Conservation (phyloP, 352 stramenopile genomes). For the Ophiocytium majus region DNA sequence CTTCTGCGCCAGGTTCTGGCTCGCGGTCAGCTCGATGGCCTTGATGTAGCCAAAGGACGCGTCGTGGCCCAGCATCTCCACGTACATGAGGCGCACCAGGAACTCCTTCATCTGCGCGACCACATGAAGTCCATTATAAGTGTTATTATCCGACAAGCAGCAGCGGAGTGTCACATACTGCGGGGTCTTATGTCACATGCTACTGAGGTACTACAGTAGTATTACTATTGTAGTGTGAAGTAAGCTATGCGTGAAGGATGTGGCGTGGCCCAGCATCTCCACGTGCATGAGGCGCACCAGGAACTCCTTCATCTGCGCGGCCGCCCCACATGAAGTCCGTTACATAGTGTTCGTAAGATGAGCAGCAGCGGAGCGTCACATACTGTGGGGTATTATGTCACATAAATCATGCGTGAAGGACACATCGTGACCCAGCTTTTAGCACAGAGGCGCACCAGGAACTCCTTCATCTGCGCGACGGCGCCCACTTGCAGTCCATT, state of each 20-base stretch:
- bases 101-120: conserved; percentile 90
- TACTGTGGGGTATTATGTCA: too few species aligned
- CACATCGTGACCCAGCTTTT: conserved; percentile 99
- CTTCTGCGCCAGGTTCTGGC: conserved; percentile 96
- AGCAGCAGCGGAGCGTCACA: background rate
- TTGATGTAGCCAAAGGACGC: conserved; percentile 89
- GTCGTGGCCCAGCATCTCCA: conserved; percentile 99
- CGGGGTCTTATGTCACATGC: too few species aligned
- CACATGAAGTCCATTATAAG: too few species aligned
- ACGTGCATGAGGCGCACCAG: conserved; percentile 99
- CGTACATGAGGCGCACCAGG: conserved; percentile 98
- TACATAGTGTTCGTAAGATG: too few species aligned
- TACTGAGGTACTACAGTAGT: too few species aligned
- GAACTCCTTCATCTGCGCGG: conserved; percentile 91
- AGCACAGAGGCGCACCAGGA: conserved; percentile 98
- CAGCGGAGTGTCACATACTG: too few species aligned
- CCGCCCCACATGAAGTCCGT: background rate
- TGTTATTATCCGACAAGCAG: too few species aligned
- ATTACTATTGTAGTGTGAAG: too few species aligned
- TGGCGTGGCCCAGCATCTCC: conserved; percentile 99
- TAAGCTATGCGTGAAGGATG: too few species aligned
- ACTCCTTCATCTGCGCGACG: conserved; percentile 90
- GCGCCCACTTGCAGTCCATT: background rate
- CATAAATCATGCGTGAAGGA: too few species aligned
- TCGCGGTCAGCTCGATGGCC: conserved; percentile 93